Percentiles rank a stretch among this genome's conserved stretches.
These are phyloP conservation scores for Saccharomycopsis sp. DNA, from an alignment of 805 yeast species.

Conservation along the genomic window DNA sequence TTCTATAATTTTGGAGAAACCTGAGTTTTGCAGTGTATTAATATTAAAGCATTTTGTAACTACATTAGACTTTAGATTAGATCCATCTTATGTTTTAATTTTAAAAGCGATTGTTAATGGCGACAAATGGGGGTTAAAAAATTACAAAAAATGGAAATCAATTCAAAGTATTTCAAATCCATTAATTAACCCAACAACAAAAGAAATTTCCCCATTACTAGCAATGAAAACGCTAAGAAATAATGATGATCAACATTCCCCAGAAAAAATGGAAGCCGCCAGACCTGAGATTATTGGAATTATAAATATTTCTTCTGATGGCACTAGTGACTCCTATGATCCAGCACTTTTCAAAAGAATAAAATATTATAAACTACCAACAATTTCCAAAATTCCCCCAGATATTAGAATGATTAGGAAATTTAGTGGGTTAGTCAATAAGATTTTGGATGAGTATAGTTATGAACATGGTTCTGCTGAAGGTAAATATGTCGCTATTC, in stretches of 20 bases:
- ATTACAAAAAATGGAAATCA: slow-evolving; percentile 63
- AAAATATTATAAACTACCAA: slow-evolving; percentile 62
- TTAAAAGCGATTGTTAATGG: slow-evolving; percentile 56
- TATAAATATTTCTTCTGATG: slow-evolving; percentile 61
- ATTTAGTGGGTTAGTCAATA: slow-evolving; percentile 48
- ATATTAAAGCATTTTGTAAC: slow-evolving; percentile 49
- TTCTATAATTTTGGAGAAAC: slow-evolving; percentile 54
- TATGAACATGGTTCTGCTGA: slow-evolving; percentile 15
- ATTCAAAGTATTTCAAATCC: slow-evolving; percentile 44
- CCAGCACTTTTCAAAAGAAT: slow-evolving; percentile 49
- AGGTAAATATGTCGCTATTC: slow-evolving; percentile 50
- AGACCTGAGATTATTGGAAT: slow-evolving; percentile 51
- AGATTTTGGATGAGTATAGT: slow-evolving; percentile 30
- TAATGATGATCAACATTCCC: slow-evolving; percentile 55
- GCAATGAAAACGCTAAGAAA: slow-evolving; percentile 75
- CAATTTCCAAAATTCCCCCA: slow-evolving; percentile 73
- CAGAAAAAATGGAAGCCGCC: slow-evolving; percentile 40
- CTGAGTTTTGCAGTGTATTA: slow-evolving; percentile 56
- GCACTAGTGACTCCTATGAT: slow-evolving; percentile 54
- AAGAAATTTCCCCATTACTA: slow-evolving; percentile 40
- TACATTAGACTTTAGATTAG: slow-evolving; percentile 45
- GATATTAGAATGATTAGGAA: slow-evolving; percentile 50
- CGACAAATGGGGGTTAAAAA: slow-evolving; percentile 75
- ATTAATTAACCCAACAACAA: slow-evolving; percentile 29
- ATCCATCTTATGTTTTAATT: slow-evolving; percentile 65